Evolutionary conservation across 257 asterid species (phyloP), one percentile per base, ranked within the genome.

Genomic region (Misopates orontium): DNA sequence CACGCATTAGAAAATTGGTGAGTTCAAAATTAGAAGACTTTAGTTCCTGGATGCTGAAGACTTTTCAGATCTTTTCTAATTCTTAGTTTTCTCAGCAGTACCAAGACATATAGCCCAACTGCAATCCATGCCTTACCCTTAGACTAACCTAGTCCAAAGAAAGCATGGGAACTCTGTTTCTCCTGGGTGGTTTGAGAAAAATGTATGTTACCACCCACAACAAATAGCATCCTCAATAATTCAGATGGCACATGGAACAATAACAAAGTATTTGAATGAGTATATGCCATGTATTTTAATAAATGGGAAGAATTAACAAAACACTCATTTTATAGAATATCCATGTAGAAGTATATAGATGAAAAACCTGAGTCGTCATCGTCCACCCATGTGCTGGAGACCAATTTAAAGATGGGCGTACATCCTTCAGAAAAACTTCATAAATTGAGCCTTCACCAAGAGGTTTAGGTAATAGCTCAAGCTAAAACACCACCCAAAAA

Each of bases 351-450:
- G 55, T 49, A 40, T 52, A 36, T 71, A 62, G 50, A 56, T 36
- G 62, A 78, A 69, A 36, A 59, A 87, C 97, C 95, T 64, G 68
- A 66, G 74, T 22, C 68, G 86, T 92, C 64, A 90, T 28, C 52
- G 74, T 75, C 99, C 97, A 90, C 64, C 96, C 96, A 68, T 53
- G 49, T 50, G 83, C 65, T 1, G 65, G 84, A 60, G 95, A 84
- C 99, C 99, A 93, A 49, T 83, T 83, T 52, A 93, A 82, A 60
- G 96, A 86, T 40, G 95, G 95, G 47, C 99, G 96, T 54, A 93
- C 36, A 74, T 87, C 95, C 77, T 78, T 71, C 49, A 86, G 47
- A 20, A 17, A 41, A 73, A 60, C 83, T 39, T 67, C 77, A 74
- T 93, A 85, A 36, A 60, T 12, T 13, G 25, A 20, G 40, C 97